A percentile compares a stretch with the other conserved stretches of the same genome.
phyloP scores from a whole-genome alignment of 1,284 basidiomycete genomes.

The Volvariella surrecta region DNA sequence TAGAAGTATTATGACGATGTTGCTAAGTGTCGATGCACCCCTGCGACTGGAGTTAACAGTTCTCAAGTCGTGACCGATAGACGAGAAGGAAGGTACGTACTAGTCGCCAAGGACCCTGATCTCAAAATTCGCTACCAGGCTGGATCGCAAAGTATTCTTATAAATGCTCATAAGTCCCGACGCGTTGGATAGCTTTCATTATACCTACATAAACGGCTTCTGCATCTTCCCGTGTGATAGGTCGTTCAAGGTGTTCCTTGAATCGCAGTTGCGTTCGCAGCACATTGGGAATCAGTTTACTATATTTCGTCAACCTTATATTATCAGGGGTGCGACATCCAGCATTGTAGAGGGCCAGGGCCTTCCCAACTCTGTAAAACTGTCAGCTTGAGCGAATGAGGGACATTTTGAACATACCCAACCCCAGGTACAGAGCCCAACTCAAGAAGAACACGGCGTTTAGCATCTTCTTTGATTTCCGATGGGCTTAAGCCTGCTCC shows the following conservation, averaged over 20 bases:
- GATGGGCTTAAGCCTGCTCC: constrained; percentile 9
- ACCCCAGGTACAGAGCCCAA: constrained; percentile 17
- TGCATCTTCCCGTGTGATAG: constrained; percentile 29
- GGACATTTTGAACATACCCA: constrained; percentile 11
- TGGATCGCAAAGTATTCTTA: constrained; percentile 38
- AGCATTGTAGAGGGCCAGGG: constrained; percentile 32
- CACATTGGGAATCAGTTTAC: constrained; percentile 22
- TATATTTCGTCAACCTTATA: constrained; percentile 29
- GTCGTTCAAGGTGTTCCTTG: constrained; percentile 25
- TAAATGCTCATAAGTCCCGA: constrained; percentile 1
- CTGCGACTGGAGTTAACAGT: constrained; percentile 30
- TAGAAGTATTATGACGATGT: constrained; percentile 32
- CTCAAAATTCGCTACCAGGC: constrained; percentile 36
- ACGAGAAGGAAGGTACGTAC: constrained; percentile 24
- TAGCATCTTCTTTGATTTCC: constrained; percentile 11
- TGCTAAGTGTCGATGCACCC: constrained; percentile 22
- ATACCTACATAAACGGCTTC: constrained; percentile 30
- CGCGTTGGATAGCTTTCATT: not conserved
- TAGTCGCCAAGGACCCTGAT: constrained; percentile 38
- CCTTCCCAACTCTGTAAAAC: constrained; percentile 20
- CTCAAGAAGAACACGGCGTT: constrained; percentile 11
- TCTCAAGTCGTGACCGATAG: not conserved
- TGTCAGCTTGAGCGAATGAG: not conserved
- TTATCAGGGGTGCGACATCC: constrained; percentile 39
- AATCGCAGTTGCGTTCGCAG: constrained; percentile 32